These are phyloP conservation scores for Suillus paluster DNA, from an alignment of 768 basidiomycete species.

Conservation along the genomic window DNA sequence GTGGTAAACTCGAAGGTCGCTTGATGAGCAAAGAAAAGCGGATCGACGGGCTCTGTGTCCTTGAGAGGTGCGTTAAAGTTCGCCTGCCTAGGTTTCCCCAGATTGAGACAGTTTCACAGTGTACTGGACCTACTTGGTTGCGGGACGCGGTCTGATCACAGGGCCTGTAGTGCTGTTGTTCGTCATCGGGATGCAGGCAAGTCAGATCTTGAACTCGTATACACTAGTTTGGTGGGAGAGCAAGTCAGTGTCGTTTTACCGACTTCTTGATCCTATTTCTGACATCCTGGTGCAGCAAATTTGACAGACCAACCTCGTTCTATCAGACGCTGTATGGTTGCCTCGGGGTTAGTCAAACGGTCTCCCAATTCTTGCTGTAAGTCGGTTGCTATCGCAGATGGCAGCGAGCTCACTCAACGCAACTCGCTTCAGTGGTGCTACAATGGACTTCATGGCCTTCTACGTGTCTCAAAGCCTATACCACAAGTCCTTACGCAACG, in stretches of 20 bases:
- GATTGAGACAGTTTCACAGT: conserved; percentile 39
- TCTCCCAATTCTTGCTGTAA: conserved; percentile 63
- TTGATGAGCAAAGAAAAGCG: conserved; percentile 69
- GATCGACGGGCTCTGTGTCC: conserved; percentile 61
- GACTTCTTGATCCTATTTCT: background rate
- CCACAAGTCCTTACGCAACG: conserved; percentile 53
- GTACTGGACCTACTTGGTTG: conserved; percentile 60
- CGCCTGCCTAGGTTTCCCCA: background rate
- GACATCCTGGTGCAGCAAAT: conserved; percentile 40
- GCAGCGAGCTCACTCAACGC: background rate
- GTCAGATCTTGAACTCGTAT: conserved; percentile 64
- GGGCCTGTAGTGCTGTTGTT: conserved; percentile 54
- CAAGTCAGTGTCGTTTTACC: conserved; percentile 42
- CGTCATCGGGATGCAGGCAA: conserved; percentile 62
- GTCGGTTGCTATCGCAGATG: conserved; percentile 18
- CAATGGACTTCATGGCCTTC: conserved; percentile 59
- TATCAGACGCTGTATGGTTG: conserved; percentile 69
- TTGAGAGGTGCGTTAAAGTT: conserved; percentile 41
- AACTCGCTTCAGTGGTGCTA: conserved; percentile 45
- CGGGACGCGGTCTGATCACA: conserved; percentile 55
- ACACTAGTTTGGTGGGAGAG: conserved; percentile 76
- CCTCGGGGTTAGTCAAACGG: conserved; percentile 59
- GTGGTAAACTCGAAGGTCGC: conserved; percentile 66
- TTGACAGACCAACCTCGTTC: conserved; percentile 53
- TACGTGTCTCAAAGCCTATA: conserved; percentile 68